Evolutionary conservation across 345 rosid genomes (phyloP), one percentile per base, ranked within the genome.

Genomic region (Populus pruinosa): DNA sequence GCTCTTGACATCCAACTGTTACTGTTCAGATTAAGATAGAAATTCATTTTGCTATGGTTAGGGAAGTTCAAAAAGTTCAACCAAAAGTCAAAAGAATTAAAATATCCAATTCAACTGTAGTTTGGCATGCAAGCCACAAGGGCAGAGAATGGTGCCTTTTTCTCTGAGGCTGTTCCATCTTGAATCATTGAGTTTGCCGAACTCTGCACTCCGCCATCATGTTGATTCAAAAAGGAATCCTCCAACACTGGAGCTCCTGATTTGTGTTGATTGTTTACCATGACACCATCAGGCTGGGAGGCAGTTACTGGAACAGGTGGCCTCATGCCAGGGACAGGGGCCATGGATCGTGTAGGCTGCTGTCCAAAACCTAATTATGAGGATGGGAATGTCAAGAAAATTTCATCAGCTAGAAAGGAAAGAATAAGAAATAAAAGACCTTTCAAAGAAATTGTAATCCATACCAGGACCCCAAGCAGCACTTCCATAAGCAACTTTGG

Each of bases 381-480:
- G 73, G 6, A 21, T n/a, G 68, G 49, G 71, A 76, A 18, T 68
- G 78, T 71, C 71, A 81, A 81, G 33, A 78, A 69, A 70, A 62
- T 49, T 69, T 81, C 76, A 71, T 55, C 31, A 71, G 50, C 69
- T 21, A 84, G 38, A 64, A 36, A 76, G 35, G 56, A 77, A 77
- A 84, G 66, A 20, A 68, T 71, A 49, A 73, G 75, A 78, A 41
- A 76, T 44, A 69, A 36, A 44, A 21, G 67, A 71, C 41, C 31
- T 18, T 76, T 33, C 81, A 50, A 82, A 80, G 75, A 33, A 81
- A 47, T 72, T 71, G 70, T 44, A 82, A 72, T 39, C 35, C 80
- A 85, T 89, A 92, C 98, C 94, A 70, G 91, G 77, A 80, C 89
- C 92, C 99, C 99, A 91, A 53, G 92, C 90, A 61, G 90, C 85